These are phyloP conservation scores for Microsporum canis DNA, from an alignment of 2,329 filamentous ascomycete genomes.

Conservation along the genomic window DNA sequence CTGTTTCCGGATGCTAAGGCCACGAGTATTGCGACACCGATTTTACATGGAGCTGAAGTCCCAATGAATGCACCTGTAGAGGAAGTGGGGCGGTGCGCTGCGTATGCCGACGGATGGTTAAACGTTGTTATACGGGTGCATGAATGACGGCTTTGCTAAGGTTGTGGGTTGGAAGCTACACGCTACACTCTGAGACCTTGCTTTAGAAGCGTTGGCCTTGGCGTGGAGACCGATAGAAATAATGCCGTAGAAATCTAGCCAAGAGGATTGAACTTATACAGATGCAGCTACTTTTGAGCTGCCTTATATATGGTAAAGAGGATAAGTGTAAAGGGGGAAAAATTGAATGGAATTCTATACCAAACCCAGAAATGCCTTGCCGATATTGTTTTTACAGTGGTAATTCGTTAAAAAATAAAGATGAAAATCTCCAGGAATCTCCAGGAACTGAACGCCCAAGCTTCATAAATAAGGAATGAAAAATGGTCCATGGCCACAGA, in stretches of 20 bases:
- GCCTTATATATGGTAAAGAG: neutral
- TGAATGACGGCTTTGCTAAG: slow-evolving; percentile 35
- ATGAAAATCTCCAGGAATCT: neutral
- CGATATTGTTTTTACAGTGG: slow-evolving; percentile 1
- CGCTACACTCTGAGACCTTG: neutral
- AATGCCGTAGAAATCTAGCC: neutral
- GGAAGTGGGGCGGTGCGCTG: slow-evolving; percentile 68
- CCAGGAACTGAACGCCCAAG: neutral
- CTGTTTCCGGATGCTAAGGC: slow-evolving; percentile 81
- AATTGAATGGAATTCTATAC: neutral
- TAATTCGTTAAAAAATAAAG: neutral
- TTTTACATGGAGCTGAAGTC: slow-evolving; percentile 74
- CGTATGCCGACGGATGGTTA: slow-evolving; percentile 88
- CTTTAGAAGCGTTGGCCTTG: neutral
- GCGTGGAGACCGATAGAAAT: neutral
- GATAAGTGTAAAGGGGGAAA: neutral
- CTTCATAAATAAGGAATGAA: neutral
- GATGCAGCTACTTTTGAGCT: neutral
- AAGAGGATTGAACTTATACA: neutral
- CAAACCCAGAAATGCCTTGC: neutral
- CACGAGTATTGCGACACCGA: slow-evolving; percentile 68
- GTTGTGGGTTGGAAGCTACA: neutral
- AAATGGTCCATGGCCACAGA: neutral
- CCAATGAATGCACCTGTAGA: slow-evolving; percentile 70
- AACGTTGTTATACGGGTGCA: slow-evolving; percentile 65